Conservation (phyloP, 352 stramenopile species). For the Phytophthora citrophthora region DNA sequence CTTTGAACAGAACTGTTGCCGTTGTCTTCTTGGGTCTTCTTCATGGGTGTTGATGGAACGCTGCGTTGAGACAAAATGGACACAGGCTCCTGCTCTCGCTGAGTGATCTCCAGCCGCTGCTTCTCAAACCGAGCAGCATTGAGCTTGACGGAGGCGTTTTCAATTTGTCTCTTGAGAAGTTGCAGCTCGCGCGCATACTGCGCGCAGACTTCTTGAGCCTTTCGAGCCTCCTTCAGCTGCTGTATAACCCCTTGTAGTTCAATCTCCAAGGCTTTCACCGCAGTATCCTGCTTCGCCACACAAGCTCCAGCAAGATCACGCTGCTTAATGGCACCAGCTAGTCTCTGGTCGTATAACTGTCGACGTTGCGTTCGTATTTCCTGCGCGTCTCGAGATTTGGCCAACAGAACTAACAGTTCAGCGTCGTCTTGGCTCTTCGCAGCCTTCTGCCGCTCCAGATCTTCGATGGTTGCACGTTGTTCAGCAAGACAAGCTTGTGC, state of each 20-base stretch:
- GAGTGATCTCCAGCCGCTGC: slow-evolving; percentile 2
- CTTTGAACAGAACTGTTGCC: slow-evolving; percentile 6
- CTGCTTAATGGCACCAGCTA: slow-evolving; percentile 26
- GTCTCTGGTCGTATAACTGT: slow-evolving; percentile 31
- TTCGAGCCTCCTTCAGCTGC: slow-evolving; percentile 41
- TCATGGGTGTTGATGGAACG: slow-evolving; percentile 9
- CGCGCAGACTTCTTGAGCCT: slow-evolving; percentile 46
- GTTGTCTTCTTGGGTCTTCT: slow-evolving; percentile 13
- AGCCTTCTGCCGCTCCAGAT: slow-evolving; percentile 20
- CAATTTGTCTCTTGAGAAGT: slow-evolving; percentile 56
- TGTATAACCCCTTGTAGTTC: slow-evolving; percentile 42
- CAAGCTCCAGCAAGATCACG: slow-evolving; percentile 42
- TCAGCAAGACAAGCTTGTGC: slow-evolving; percentile 40
- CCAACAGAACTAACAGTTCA: slow-evolving; percentile 26
- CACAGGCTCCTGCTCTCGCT: slow-evolving; percentile 1
- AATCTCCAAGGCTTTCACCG: slow-evolving; percentile 39
- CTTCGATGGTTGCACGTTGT: slow-evolving; percentile 17
- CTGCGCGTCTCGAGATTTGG: slow-evolving; percentile 25
- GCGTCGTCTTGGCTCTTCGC: slow-evolving; percentile 15
- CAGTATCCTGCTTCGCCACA: slow-evolving; percentile 47
- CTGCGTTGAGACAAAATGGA: slow-evolving; percentile 10
- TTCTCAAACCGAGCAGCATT: slow-evolving; percentile 37
- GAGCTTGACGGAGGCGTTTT: slow-evolving; percentile 56
- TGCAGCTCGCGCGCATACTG: slow-evolving; percentile 38
- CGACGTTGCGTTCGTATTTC: slow-evolving; percentile 26